phyloP scores from a whole-genome alignment of 2,329 filamentous ascomycete genomes.

The Stemphylium lycopersici region DNA sequence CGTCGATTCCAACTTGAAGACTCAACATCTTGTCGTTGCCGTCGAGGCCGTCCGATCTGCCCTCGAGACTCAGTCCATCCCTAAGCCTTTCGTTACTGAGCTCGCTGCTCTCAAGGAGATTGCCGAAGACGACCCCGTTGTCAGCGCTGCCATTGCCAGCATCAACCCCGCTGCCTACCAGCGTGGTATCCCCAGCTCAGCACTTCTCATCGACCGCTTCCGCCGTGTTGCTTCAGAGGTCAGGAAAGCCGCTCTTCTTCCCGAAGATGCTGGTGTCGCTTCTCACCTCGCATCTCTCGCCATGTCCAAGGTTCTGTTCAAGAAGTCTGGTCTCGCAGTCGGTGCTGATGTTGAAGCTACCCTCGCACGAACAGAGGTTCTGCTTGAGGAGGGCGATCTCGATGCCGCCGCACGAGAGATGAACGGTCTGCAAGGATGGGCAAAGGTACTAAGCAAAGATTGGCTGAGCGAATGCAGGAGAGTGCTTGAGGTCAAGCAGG shows the following conservation, averaged over 20 bases:
- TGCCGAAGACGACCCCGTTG: constrained; percentile 79
- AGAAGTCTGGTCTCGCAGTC: constrained; percentile 76
- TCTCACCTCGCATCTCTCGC: constrained; percentile 90
- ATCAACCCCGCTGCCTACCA: constrained; percentile 96
- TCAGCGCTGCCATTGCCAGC: constrained; percentile 92
- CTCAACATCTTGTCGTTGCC: constrained; percentile 94
- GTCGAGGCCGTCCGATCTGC: constrained; percentile 90
- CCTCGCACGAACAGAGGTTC: constrained; percentile 83
- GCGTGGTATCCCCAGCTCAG: constrained; percentile 79
- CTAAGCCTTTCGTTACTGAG: constrained; percentile 87
- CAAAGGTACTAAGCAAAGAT: constrained; percentile 90
- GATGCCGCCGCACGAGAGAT: constrained; percentile 93
- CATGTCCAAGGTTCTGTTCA: constrained; percentile 93
- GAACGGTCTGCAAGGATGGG: constrained; percentile 92
- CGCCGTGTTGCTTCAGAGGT: constrained; percentile 90
- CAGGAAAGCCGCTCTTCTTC: constrained; percentile 88
- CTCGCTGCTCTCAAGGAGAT: constrained; percentile 94
- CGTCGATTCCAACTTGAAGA: constrained; percentile 87
- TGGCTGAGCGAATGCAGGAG: constrained; percentile 91
- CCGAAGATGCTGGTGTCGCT: constrained; percentile 91
- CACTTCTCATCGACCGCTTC: constrained; percentile 94
- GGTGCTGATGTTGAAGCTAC: constrained; percentile 94
- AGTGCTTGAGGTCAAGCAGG: constrained; percentile 93
- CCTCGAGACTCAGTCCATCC: constrained; percentile 74
- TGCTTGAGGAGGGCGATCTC: constrained; percentile 90